These are phyloP conservation scores for Dactylonectria macrodidyma DNA, from an alignment of 2,329 filamentous ascomycete species.

Conservation along the genomic window DNA sequence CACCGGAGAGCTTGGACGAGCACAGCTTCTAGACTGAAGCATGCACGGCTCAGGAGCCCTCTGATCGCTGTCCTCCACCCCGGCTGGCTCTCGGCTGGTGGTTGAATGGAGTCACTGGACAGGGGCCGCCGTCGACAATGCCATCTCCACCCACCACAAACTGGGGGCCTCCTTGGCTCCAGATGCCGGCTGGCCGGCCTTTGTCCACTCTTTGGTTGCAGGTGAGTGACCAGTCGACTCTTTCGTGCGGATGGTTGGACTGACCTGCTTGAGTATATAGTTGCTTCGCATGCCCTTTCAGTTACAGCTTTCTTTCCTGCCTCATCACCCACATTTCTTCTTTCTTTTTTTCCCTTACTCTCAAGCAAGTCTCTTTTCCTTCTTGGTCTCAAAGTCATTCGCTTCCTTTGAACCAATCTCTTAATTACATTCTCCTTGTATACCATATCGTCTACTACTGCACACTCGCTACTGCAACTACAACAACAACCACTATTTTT, in stretches of 20 bases:
- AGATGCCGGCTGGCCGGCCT: conserved; percentile 43
- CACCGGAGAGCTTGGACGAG: conserved; percentile 43
- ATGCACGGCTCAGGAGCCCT: conserved; percentile 38
- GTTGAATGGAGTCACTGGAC: too few species aligned
- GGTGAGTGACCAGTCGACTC: conserved; percentile 18
- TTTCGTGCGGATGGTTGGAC: conserved; percentile 25
- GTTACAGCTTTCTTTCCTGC: conserved; percentile 35
- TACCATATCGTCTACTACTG: conserved; percentile 40
- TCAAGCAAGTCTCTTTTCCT: conserved; percentile 44
- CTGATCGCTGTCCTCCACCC: conserved; percentile 25
- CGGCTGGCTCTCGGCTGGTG: conserved; percentile 25
- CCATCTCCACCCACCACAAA: conserved; percentile 40
- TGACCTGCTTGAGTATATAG: conserved; percentile 48
- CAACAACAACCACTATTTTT: conserved; percentile 33
- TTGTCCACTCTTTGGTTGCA: conserved; percentile 30
- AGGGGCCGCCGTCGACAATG: conserved; percentile 37
- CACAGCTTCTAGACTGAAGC: conserved; percentile 30
- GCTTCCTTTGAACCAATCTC: conserved; percentile 63
- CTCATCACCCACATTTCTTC: conserved; percentile 47
- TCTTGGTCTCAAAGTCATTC: conserved; percentile 67
- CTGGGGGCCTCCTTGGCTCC: conserved; percentile 36
- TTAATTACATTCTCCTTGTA: conserved; percentile 50
- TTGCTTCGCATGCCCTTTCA: conserved; percentile 42
- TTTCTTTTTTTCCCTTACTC: conserved; percentile 46
- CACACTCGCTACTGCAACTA: conserved; percentile 39